Base-by-base conservation (phyloP, 2,329 filamentous ascomycete species). In the Aotearoamyces nothofagi region DNA sequence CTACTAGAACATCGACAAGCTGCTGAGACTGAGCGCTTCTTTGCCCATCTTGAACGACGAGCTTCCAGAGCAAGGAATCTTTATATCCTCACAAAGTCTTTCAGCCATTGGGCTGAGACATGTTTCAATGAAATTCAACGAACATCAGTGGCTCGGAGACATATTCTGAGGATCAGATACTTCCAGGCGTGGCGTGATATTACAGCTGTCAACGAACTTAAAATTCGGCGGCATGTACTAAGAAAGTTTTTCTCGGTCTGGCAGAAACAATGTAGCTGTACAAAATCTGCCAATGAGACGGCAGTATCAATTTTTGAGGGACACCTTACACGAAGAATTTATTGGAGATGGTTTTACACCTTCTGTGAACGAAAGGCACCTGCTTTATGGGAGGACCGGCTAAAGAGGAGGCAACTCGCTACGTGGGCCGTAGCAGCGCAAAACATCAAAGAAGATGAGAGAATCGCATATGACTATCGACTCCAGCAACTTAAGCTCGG, bases 101-200 rank as follows among this genome's bases (percentile, higher is more conserved):
- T 81, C 32, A 66, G 61, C 2, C 70, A 78, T 38, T 92, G 82
- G 82, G 66, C 67, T 8, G 63, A 66, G 31, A 59, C 65, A 28
- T 65, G 78, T 8, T 63, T 61, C 5, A 70, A 79, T 9, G 69
- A 81, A 43, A 58, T 72, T 10, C 63, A 71, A 36, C 66, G 69
- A 22, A 81, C 78, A 4, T 69, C 66, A 4, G 61, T 71, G 23
- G 81, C 79, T 12, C 65, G 78, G 36, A 61, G 70, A 36, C 78
- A 82, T 46, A 70, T 86, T 34, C 55, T 90, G 30, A 63, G 75
- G 31, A 69, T 67, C 9, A 67, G 69, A 31, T 75, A 73, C 35
- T 82, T 81, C 49, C 68, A 67, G 33, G 69, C 69, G 5, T 83
- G 78, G 78, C 61, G 66, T 15, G 62, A 70, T 33, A 69, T 79